Percentiles rank a stretch among this genome's conserved stretches.
Evolutionary conservation across 2,329 filamentous ascomycete species (phyloP).

Genomic region (Exserohilum rostratum): DNA sequence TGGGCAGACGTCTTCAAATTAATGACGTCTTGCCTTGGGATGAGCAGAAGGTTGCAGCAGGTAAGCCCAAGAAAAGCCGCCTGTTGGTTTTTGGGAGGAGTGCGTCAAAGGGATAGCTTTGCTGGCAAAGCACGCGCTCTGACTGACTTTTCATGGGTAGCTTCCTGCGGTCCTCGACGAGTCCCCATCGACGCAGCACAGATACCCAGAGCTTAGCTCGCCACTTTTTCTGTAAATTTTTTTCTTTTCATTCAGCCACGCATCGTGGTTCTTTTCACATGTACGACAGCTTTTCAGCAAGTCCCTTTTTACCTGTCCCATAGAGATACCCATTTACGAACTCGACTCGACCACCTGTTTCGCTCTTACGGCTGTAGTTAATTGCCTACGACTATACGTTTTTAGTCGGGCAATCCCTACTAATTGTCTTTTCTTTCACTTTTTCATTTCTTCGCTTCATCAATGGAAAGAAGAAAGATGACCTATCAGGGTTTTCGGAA

Average conservation of each 20-base stretch:
- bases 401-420: too few species aligned
- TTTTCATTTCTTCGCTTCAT: too few species aligned
- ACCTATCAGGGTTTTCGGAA: too few species aligned
- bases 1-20: slow-evolving; percentile 44
- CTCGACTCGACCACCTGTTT: not conserved
- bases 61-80: slow-evolving; percentile 40
- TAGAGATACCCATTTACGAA: not conserved
- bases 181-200: not conserved
- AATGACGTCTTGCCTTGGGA: slow-evolving; percentile 44
- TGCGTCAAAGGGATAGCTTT: slow-evolving; percentile 13
- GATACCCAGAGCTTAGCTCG: not conserved
- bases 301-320: not conserved
- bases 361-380: not conserved
- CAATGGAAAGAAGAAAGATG: too few species aligned
- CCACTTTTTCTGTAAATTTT: slow-evolving; percentile 1
- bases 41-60: slow-evolving; percentile 18
- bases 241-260: not conserved
- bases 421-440: too few species aligned
- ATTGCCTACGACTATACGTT: too few species aligned
- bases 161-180: not conserved
- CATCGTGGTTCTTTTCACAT: too few species aligned
- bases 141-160: slow-evolving; percentile 12
- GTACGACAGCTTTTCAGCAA: not conserved
- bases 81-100: slow-evolving; percentile 31
- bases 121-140: slow-evolving; percentile 10